Percentiles rank a stretch among this genome's conserved stretches.
Evolutionary conservation across 306 rosid genomes (phyloP).

Genomic region (Lathyrus tuberosus): DNA sequence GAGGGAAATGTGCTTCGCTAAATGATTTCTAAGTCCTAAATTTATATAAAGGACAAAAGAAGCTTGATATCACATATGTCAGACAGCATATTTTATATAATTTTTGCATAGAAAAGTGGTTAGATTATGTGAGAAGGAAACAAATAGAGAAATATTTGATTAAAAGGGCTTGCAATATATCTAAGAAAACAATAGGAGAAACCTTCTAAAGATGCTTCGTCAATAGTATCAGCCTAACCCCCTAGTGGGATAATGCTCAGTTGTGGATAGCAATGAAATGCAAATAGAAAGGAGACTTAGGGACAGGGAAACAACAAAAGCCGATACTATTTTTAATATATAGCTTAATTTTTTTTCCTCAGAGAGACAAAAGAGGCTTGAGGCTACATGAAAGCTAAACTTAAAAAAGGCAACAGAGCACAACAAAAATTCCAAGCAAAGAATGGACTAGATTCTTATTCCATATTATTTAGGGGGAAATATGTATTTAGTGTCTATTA

Average conservation of each 20-base stretch:
- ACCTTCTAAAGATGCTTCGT: not conserved
- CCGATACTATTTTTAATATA: not conserved
- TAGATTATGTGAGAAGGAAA: constrained; percentile 12
- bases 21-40: not conserved
- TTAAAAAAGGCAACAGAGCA: constrained; percentile 17
- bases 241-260: not conserved
- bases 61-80: not conserved
- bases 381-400: constrained; percentile 3
- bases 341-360: not conserved
- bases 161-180: not conserved
- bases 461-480: not conserved
- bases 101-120: not conserved
- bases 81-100: not conserved
- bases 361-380: constrained; percentile 2
- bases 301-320: constrained; percentile 11
- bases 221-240: constrained; percentile 1
- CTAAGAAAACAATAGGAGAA: constrained; percentile 21
- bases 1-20: not conserved
- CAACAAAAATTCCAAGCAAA: not conserved
- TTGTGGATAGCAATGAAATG: constrained; percentile 8
- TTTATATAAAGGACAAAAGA: constrained; percentile 16
- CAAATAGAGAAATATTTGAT: not conserved
- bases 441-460: not conserved
- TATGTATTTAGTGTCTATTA: not conserved
- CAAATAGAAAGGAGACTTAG: constrained; percentile 21